These are phyloP conservation scores for Pythium oligandrum DNA, from an alignment of 352 stramenopile species.

Conservation along the genomic window DNA sequence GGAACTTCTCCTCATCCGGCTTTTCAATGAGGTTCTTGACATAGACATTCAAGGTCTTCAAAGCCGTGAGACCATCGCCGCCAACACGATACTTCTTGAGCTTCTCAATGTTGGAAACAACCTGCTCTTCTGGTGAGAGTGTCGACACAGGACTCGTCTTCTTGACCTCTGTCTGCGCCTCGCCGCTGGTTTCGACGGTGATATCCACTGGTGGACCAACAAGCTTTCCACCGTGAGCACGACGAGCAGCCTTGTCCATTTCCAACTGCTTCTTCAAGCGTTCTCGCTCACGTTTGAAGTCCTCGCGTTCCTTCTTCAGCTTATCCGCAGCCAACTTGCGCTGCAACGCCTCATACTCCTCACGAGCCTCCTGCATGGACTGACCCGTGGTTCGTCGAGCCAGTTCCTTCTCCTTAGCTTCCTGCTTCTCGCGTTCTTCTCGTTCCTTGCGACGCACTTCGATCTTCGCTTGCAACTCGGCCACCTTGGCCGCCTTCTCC, in stretches of 20 bases:
- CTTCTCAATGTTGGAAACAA: conserved; percentile 70
- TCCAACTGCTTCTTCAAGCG: conserved; percentile 86
- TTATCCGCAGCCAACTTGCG: conserved; percentile 74
- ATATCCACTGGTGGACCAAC: conserved; percentile 62
- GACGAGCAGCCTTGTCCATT: conserved; percentile 88
- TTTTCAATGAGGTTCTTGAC: conserved; percentile 87
- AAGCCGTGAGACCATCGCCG: conserved; percentile 68
- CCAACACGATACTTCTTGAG: conserved; percentile 85
- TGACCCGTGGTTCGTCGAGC: conserved; percentile 71
- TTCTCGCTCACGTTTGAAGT: conserved; percentile 86
- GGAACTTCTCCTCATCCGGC: conserved; percentile 87
- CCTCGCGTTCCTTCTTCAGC: conserved; percentile 86
- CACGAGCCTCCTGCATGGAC: conserved; percentile 63
- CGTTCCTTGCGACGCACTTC: conserved; percentile 72
- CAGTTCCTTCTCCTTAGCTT: conserved; percentile 50
- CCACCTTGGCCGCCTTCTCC: conserved; percentile 86
- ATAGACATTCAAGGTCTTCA: conserved; percentile 86
- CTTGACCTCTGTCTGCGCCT: conserved; percentile 19
- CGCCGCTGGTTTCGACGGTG: background rate
- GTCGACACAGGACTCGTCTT: conserved; percentile 25
- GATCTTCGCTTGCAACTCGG: conserved; percentile 76
- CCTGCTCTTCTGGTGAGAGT: conserved; percentile 59
- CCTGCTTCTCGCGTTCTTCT: conserved; percentile 62
- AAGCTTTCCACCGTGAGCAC: conserved; percentile 76
- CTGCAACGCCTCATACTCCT: conserved; percentile 83